Conservation (phyloP, 345 rosid species). For the Euclidium syriacum region DNA sequence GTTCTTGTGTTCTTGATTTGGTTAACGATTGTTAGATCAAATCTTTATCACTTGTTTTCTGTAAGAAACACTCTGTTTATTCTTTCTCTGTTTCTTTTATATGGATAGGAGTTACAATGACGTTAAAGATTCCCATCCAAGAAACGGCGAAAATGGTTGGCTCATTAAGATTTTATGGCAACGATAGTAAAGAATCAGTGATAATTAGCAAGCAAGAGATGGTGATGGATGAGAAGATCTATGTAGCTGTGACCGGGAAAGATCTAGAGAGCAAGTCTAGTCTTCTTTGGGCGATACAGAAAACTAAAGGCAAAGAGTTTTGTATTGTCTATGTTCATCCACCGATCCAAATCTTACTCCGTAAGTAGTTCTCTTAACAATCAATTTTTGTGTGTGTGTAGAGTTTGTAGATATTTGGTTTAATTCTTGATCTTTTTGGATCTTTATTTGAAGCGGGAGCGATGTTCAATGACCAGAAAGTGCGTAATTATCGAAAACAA, state of each 20-base stretch:
- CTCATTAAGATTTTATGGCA: conserved; percentile 4
- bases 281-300: conserved; percentile 55
- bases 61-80: background rate
- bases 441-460: conserved; percentile 30
- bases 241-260: conserved; percentile 50
- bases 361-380: background rate
- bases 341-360: conserved; percentile 30
- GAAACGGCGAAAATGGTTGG: conserved; percentile 10
- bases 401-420: background rate
- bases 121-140: conserved; percentile 22
- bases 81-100: background rate
- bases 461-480: conserved; percentile 16
- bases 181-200: background rate
- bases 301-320: conserved; percentile 50
- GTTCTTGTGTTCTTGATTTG: too few relatives aligned
- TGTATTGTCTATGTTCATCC: conserved; percentile 63
- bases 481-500: conserved; percentile 23
- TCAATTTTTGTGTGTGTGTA: background rate
- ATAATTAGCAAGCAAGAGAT: background rate
- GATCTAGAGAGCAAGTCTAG: conserved; percentile 37
- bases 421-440: background rate
- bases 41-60: background rate
- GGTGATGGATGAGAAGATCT: conserved; percentile 45
- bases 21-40: background rate
- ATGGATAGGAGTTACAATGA: conserved; percentile 12